Evolutionary conservation across 768 basidiomycete genomes (phyloP).

Genomic region (Naganishia friedmannii): DNA sequence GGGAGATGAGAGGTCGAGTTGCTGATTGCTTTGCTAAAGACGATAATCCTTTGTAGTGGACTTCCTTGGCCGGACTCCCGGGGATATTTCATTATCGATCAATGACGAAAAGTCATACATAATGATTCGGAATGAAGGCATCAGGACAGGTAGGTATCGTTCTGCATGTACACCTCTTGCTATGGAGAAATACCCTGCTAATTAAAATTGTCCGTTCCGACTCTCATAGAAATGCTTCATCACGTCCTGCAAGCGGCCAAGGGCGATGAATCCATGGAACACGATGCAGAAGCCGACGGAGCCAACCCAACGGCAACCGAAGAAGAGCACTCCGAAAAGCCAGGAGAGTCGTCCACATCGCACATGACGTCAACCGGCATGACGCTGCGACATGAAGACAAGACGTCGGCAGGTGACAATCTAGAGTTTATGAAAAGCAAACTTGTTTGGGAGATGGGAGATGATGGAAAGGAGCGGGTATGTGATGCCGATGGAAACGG

Average conservation of each 20-base stretch:
- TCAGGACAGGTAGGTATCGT: conserved; percentile 69
- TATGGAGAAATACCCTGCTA: conserved; percentile 13
- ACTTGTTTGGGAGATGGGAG: conserved; percentile 67
- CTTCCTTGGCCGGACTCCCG: conserved; percentile 74
- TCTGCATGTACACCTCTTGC: conserved; percentile 24
- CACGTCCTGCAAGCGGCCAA: conserved; percentile 40
- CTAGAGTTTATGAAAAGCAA: conserved; percentile 66
- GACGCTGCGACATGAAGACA: conserved; percentile 43
- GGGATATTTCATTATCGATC: conserved; percentile 81
- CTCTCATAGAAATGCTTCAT: conserved; percentile 48
- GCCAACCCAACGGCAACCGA: background rate
- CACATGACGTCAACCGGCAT: conserved; percentile 35
- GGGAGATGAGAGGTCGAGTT: conserved; percentile 4
- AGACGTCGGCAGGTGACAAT: conserved; percentile 50
- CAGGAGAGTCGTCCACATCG: conserved; percentile 13
- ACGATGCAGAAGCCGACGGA: background rate
- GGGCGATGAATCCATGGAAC: conserved; percentile 20
- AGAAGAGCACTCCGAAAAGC: background rate
- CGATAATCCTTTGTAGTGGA: conserved; percentile 60
- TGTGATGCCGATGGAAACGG: conserved; percentile 64
- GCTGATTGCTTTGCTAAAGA: background rate
- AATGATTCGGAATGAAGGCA: conserved; percentile 83
- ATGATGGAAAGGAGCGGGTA: conserved; percentile 77
- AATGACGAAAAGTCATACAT: conserved; percentile 73
- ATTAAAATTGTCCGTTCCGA: conserved; percentile 46